Percentiles rank a stretch among this genome's conserved stretches.
These are phyloP conservation scores for Citrus sp. DNA, from an alignment of 345 rosid species.

Conservation along the genomic window DNA sequence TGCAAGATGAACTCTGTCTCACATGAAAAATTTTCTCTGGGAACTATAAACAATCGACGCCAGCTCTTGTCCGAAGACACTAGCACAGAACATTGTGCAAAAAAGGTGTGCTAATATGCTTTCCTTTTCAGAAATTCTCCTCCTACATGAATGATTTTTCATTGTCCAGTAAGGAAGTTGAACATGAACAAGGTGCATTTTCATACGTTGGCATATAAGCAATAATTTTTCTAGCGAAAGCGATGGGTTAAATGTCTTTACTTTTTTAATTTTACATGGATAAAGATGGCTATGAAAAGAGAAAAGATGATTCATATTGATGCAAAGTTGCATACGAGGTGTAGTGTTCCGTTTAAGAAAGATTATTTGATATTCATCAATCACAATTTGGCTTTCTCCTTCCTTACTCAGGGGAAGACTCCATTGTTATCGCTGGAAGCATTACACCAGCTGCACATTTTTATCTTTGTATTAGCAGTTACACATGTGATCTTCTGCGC, in stretches of 20 bases:
- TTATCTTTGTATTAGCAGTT: conserved; percentile 81
- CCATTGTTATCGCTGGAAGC: conserved; percentile 72
- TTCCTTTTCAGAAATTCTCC: neutral
- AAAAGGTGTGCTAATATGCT: conserved; percentile 27
- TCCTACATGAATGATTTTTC: too few species aligned
- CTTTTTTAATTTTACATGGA: neutral
- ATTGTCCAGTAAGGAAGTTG: too few species aligned
- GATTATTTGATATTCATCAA: neutral
- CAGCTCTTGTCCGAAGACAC: conserved; percentile 38
- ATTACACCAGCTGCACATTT: conserved; percentile 82
- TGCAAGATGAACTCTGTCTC: conserved; percentile 44
- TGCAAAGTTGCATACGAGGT: neutral
- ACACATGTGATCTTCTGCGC: conserved; percentile 79
- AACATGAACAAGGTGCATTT: neutral
- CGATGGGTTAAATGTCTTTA: neutral
- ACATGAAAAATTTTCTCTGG: conserved; percentile 26
- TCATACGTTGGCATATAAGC: neutral
- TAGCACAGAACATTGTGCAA: conserved; percentile 28
- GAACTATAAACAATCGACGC: conserved; percentile 23
- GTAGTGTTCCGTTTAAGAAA: neutral
- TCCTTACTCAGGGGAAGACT: conserved; percentile 50
- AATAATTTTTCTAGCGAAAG: neutral
- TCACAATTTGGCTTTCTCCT: neutral
- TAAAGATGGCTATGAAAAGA: neutral
- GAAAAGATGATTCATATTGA: neutral